Percentiles rank a stretch among this genome's conserved stretches.
phyloP scores from a whole-genome alignment of 73 alveolate species.

The Durusdinium trenchii region DNA sequence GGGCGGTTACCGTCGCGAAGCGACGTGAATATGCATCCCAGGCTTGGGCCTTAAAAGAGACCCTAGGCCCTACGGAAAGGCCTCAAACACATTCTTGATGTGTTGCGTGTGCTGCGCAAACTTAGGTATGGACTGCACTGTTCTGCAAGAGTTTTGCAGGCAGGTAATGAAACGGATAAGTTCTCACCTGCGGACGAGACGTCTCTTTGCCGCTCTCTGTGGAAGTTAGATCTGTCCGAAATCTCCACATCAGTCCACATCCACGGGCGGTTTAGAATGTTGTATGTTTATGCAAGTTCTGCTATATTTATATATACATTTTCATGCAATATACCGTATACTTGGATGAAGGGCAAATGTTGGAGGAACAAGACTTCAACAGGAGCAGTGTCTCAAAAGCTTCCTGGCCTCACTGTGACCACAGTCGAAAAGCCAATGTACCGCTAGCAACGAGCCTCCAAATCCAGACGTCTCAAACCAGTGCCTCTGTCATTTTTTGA shows the following conservation, averaged over 20 bases:
- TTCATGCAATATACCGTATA: too few species aligned
- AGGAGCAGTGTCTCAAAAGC: background rate
- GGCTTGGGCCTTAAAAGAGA: too few species aligned
- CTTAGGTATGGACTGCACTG: constrained; percentile 49
- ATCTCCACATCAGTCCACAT: too few species aligned
- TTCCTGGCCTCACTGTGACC: constrained; percentile 45
- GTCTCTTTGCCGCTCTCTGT: too few species aligned
- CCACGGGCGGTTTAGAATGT: too few species aligned
- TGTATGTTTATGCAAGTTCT: too few species aligned
- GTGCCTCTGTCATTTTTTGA: background rate
- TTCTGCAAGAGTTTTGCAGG: constrained; percentile 69
- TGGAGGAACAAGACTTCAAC: background rate
- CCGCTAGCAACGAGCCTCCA: constrained; percentile 76
- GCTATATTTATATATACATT: too few species aligned
- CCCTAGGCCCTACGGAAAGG: too few species aligned
- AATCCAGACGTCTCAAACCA: background rate
- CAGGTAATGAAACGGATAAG: constrained; percentile 72
- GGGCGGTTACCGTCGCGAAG: too few species aligned
- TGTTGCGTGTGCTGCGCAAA: background rate
- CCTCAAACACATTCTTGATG: background rate
- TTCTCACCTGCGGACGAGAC: constrained; percentile 56
- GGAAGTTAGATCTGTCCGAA: too few species aligned
- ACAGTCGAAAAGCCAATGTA: constrained; percentile 54
- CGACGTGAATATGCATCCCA: too few species aligned
- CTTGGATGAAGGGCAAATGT: too few species aligned